A percentile compares a stretch with the other conserved stretches of the same genome.
Evolutionary conservation across 2,329 filamentous ascomycete species (phyloP).

Genomic region (Calonectria pteridis): DNA sequence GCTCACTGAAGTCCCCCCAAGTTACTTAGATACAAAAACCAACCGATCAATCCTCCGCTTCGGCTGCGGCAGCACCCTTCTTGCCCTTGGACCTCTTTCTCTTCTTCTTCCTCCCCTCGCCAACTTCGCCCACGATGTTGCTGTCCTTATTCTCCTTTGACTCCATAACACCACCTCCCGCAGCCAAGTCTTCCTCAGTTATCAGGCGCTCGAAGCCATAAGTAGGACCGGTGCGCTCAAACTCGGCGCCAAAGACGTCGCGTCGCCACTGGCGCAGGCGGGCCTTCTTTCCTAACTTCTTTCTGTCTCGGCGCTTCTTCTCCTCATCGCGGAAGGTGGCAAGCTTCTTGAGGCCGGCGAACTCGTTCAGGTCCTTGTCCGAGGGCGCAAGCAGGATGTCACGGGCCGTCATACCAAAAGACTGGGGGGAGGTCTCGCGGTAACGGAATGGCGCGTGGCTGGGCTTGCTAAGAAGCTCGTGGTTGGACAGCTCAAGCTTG

Average conservation of each 20-base stretch:
- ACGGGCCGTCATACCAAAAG: conserved; percentile 88
- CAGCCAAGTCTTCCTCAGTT: conserved; percentile 43
- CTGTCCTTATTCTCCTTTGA: conserved; percentile 35
- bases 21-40: not conserved
- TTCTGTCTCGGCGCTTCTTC: conserved; percentile 91
- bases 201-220: conserved; percentile 65
- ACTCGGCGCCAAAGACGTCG: conserved; percentile 72
- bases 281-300: conserved; percentile 92
- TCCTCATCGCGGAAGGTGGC: conserved; percentile 88
- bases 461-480: conserved; percentile 64
- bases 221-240: conserved; percentile 67
- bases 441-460: conserved; percentile 77
- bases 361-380: conserved; percentile 89
- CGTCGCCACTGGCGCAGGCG: conserved; percentile 87
- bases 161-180: conserved; percentile 44
- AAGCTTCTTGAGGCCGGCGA: conserved; percentile 93
- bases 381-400: conserved; percentile 92
- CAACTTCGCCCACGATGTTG: conserved; percentile 47
- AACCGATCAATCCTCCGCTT: conserved; percentile 32
- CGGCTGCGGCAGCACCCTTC: conserved; percentile 49
- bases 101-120: conserved; percentile 60
- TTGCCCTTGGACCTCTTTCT: conserved; percentile 64
- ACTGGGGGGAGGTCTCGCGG: conserved; percentile 90
- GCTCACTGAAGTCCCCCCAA: conserved; percentile 24
- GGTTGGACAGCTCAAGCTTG: conserved; percentile 79